These are phyloP conservation scores for Arthrobotrys entomopaga DNA, from an alignment of 2,329 filamentous ascomycete genomes.

Conservation along the genomic window DNA sequence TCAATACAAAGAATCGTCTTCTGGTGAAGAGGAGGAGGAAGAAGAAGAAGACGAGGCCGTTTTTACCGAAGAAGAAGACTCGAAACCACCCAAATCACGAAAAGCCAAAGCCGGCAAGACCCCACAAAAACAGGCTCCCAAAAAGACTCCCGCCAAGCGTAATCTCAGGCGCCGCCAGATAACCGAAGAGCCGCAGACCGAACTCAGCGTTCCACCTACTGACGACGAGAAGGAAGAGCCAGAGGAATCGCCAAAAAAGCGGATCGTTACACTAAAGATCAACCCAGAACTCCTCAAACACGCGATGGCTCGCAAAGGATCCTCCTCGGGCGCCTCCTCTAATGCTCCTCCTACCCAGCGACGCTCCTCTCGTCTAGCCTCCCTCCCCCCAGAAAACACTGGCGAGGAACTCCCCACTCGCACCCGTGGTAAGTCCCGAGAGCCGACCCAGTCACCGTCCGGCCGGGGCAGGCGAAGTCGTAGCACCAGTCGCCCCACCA, in stretches of 20 bases:
- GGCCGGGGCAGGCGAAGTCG: conserved; percentile 59
- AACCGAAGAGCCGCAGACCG: conserved; percentile 36
- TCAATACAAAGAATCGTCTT: conserved; percentile 55
- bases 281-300: conserved; percentile 8
- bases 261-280: conserved; percentile 32
- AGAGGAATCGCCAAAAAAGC: conserved; percentile 11
- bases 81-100: conserved; percentile 25
- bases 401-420: conserved; percentile 33
- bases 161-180: conserved; percentile 27
- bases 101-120: conserved; percentile 49
- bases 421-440: conserved; percentile 48
- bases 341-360: conserved; percentile 29
- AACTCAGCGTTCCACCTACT: conserved; percentile 47
- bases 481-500: conserved; percentile 59
- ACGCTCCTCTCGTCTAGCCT: conserved; percentile 43
- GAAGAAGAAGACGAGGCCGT: conserved; percentile 42
- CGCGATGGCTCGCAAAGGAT: conserved; percentile 42
- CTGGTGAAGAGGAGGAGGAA: conserved; percentile 18
- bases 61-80: conserved; percentile 41
- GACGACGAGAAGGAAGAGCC: conserved; percentile 51
- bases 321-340: conserved; percentile 17
- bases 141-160: conserved; percentile 36
- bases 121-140: conserved; percentile 38
- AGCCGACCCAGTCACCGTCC: conserved; percentile 57
- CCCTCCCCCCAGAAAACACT: conserved; percentile 43